Conservation (phyloP, 139 green algal species). For the Chlorella sp. region DNA sequence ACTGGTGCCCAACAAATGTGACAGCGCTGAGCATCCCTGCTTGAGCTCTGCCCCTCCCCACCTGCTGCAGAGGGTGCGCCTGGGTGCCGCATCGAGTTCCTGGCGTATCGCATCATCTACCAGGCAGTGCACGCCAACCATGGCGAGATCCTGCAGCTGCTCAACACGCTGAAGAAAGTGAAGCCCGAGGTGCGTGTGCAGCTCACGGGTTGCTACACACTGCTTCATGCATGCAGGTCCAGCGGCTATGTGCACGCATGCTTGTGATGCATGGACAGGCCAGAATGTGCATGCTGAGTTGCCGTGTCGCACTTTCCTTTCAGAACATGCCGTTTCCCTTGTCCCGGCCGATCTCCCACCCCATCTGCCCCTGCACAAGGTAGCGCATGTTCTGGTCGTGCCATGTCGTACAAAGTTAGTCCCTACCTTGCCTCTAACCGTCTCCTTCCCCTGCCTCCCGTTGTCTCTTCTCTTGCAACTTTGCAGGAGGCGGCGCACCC, state of each 20-base stretch:
- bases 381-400: too few relatives aligned
- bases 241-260: too few relatives aligned
- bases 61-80: slow-evolving; percentile 55
- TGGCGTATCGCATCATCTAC: slow-evolving; percentile 76
- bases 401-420: neutral
- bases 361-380: neutral
- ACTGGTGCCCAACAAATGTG: neutral
- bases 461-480: too few relatives aligned
- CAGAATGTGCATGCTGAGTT: neutral
- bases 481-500: slow-evolving; percentile 39
- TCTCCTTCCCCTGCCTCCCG: neutral
- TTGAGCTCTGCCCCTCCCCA: neutral
- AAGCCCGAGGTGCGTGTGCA: neutral
- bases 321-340: neutral
- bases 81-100: slow-evolving; percentile 61
- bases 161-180: slow-evolving; percentile 64
- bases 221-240: too few relatives aligned
- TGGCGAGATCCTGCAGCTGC: slow-evolving; percentile 61
- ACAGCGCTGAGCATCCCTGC: too few relatives aligned
- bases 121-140: slow-evolving; percentile 61
- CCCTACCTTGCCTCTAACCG: slow-evolving; percentile 15
- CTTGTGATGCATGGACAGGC: neutral
- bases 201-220: neutral
- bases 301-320: too few relatives aligned
- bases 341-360: neutral